Percentiles rank a stretch among this genome's conserved stretches.
phyloP scores from a whole-genome alignment of 495 filamentous ascomycete species.

The Apiosordaria backusii region DNA sequence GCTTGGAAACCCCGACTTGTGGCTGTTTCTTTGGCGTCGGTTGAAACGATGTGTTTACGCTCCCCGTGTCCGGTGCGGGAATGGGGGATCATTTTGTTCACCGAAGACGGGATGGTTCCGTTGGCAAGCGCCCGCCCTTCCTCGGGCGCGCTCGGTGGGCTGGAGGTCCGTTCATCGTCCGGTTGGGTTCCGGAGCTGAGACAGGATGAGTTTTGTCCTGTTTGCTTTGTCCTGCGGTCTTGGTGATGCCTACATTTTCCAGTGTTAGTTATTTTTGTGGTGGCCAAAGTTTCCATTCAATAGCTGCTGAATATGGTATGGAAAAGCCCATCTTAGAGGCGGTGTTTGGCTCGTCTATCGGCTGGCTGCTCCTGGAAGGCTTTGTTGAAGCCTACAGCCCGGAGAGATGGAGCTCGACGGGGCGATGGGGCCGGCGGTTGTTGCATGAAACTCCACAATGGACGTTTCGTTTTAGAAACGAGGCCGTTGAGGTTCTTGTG shows the following conservation, averaged over 20 bases:
- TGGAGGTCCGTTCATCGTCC: neutral
- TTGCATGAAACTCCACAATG: neutral
- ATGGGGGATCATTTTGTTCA: neutral
- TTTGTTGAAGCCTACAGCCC: neutral
- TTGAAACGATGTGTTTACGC: neutral
- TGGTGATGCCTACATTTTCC: neutral
- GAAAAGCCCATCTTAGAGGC: neutral
- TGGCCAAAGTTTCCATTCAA: slow-evolving; percentile 1
- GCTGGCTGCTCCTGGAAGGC: neutral
- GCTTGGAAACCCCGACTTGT: neutral
- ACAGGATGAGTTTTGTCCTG: neutral
- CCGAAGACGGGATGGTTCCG: neutral
- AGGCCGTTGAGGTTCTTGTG: neutral
- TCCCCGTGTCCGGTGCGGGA: neutral
- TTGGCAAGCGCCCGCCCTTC: neutral
- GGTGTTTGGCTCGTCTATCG: slow-evolving; percentile 1
- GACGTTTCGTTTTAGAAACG: neutral
- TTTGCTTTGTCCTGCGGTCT: neutral
- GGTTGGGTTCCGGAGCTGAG: neutral
- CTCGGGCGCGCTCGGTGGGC: neutral
- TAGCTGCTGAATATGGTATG: neutral
- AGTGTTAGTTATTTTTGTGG: neutral
- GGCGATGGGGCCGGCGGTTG: neutral
- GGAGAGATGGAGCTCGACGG: neutral
- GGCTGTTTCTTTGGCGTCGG: neutral